These are phyloP conservation scores for Phytophthora sp. DNA, from an alignment of 352 stramenopile species.

Conservation along the genomic window DNA sequence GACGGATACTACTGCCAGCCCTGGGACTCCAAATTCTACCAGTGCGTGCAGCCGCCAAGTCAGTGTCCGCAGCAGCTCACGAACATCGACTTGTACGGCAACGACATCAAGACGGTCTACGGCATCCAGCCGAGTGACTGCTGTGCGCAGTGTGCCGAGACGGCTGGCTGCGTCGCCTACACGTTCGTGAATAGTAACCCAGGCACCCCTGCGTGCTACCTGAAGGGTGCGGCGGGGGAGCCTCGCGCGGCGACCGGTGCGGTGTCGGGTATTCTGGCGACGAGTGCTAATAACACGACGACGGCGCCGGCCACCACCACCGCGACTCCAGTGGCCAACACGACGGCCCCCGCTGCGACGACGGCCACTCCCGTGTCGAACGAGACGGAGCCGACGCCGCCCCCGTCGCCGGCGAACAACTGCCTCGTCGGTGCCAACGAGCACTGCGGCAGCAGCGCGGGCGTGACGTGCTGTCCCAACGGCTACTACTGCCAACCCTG, in stretches of 20 bases:
- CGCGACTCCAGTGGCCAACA: background rate
- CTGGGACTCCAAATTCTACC: slow-evolving; percentile 51
- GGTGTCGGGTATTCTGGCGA: slow-evolving; percentile 29
- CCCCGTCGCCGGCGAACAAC: slow-evolving; percentile 11
- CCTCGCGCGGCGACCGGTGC: slow-evolving; percentile 21
- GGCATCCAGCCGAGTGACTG: slow-evolving; percentile 41
- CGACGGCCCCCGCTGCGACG: background rate
- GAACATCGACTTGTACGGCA: slow-evolving; percentile 44
- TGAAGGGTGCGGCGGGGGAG: slow-evolving; percentile 35
- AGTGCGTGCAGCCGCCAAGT: slow-evolving; percentile 36
- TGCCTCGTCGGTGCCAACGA: slow-evolving; percentile 9
- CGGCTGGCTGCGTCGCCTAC: slow-evolving; percentile 49
- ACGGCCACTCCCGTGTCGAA: slow-evolving; percentile 1
- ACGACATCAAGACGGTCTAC: slow-evolving; percentile 46
- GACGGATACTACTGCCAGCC: slow-evolving; percentile 50
- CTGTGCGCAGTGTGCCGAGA: slow-evolving; percentile 39
- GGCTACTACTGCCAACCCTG: slow-evolving; percentile 51
- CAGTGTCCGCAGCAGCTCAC: slow-evolving; percentile 41
- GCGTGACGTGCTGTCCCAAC: slow-evolving; percentile 34
- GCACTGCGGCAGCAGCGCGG: slow-evolving; percentile 26
- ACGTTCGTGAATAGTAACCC: slow-evolving; percentile 52
- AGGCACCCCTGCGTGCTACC: slow-evolving; percentile 35
- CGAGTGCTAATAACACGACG: background rate
- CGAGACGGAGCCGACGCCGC: slow-evolving; percentile 2
- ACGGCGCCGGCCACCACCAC: background rate